Base-by-base conservation (phyloP, 129 eudicot species). In the Tagetes patula region DNA sequence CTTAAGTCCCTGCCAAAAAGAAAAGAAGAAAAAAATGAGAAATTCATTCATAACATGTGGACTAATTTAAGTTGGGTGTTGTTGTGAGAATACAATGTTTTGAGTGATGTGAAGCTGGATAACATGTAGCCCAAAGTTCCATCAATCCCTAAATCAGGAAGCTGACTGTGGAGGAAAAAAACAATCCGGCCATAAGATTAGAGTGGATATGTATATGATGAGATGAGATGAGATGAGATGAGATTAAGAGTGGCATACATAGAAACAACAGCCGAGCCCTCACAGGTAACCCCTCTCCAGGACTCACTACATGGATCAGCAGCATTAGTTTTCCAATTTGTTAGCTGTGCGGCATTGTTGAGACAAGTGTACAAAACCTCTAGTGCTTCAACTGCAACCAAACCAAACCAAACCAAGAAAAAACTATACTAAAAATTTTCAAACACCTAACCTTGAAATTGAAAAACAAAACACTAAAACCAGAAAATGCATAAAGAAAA, bases 271-370 rank as follows among this genome's bases (percentile, higher is more conserved):
- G 97, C 82, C 48, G 87, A 77, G 49, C 88, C 99, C 14, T 88
- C 80, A 58, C 99, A 94, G 4, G 85, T 81, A 48, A 94, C 84
- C 64, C 99, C 99, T 76, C 69, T 88, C 99, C 99, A 94, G 3
- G 99, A 90, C 82, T 94, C 97, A 43, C 88, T 88, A 88, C 99
- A 94, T 0, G 99, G 99, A 75, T 94, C 99, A 43, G 91, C 93
- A 5, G 86, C 85, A 85, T 60, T 90, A 3, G 85, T 45, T 80
- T 86, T 86, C 99, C 99, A 94, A 65, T 85, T 84, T 31, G 96
- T 84, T 53, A 94, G 78, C 76, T 86, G 91, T 45, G 89, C 71
- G 77, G 97, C 86, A 79, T 81, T 90, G 83, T 86, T 90, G 75
- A 94, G 61, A 64, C 97, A 84, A 50, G 85, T 79, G 76, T 88